phyloP scores from a whole-genome alignment of 2,329 filamentous ascomycete species.

The Penicillium sp. region DNA sequence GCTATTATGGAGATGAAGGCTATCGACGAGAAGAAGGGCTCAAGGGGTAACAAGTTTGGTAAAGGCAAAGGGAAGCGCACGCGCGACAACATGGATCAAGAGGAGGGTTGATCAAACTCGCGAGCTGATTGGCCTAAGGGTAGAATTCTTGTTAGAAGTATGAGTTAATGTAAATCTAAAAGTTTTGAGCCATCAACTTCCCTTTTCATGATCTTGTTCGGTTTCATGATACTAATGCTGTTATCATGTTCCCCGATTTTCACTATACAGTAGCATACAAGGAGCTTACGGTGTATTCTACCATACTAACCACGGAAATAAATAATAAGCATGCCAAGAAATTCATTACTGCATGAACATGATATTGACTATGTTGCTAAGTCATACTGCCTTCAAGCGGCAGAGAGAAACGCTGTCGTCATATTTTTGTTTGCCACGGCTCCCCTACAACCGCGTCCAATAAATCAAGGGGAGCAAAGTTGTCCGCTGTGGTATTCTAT shows the following conservation, averaged over 20 bases:
- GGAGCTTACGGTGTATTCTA: too few relatives aligned
- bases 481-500: not conserved
- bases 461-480: not conserved
- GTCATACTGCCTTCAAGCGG: conserved; percentile 10
- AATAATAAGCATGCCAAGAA: conserved; percentile 1
- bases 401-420: conserved; percentile 15
- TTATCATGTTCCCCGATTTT: too few relatives aligned
- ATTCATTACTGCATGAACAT: conserved; percentile 33
- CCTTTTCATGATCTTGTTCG: too few relatives aligned
- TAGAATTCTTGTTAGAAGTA: conserved; percentile 7
- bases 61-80: conserved; percentile 61
- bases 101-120: conserved; percentile 62
- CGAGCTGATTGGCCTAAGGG: conserved; percentile 11
- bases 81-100: conserved; percentile 72
- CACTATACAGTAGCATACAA: too few relatives aligned
- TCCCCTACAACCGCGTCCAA: not conserved
- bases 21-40: conserved; percentile 69
- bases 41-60: conserved; percentile 53
- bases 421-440: conserved; percentile 12
- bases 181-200: conserved; percentile 10
- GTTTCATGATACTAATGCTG: too few relatives aligned
- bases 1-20: conserved; percentile 83
- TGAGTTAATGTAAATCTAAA: conserved; percentile 14
- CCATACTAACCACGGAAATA: not conserved
- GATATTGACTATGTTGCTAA: conserved; percentile 26